Base-by-base conservation (phyloP, 2,329 filamentous ascomycete genomes). In the Colletotrichum incanum region DNA sequence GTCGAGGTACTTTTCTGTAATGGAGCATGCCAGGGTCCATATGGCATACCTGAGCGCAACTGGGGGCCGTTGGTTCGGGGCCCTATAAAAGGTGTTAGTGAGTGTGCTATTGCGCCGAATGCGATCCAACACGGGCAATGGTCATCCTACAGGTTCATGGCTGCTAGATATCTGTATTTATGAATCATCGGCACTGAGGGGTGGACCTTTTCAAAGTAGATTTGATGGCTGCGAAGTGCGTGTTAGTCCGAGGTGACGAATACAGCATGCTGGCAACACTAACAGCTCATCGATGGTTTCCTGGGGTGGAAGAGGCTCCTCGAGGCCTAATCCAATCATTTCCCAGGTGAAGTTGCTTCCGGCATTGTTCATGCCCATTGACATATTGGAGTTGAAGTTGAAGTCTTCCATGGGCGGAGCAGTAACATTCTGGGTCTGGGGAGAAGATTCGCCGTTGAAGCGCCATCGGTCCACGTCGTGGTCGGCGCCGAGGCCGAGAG, bases 131-230 rank as follows among this genome's bases (percentile, higher is more conserved):
- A 58, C 20, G 18, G 23, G 50, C 14, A 23, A n/a, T 49, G 67
- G 41, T 56, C 59, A 20, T 77, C 89, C 75, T 84, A 91, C 82
- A 98, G 87, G 78, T 96, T 94, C 91, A 98, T 94, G 41, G 94
- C 94, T 26, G 95, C 93, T 71, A 96, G 86, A 80, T 96, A 98
- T 63, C 96, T 91, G 72, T 92, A 94, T 77, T 92, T 93, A 80
- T 99, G 96, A 68, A 98, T 93, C 88, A 98, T 93, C 20, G 96
- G 95, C 68, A 94, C 78, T 0, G 94, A 94, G 0, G 93, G 92
- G 78, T 98, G 94, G 12, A 97, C 89, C 81, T 97, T 98, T 68
- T 95, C 91, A 79, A 98, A 98, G 82, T 93, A 99, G 34, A 96
- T 91, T 76, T 93, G 89, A 77, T 97, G 93, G 73, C 91, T 94